Evolutionary conservation across 2,329 filamentous ascomycete genomes (phyloP).

Genomic region (Biscogniauxia sp.): DNA sequence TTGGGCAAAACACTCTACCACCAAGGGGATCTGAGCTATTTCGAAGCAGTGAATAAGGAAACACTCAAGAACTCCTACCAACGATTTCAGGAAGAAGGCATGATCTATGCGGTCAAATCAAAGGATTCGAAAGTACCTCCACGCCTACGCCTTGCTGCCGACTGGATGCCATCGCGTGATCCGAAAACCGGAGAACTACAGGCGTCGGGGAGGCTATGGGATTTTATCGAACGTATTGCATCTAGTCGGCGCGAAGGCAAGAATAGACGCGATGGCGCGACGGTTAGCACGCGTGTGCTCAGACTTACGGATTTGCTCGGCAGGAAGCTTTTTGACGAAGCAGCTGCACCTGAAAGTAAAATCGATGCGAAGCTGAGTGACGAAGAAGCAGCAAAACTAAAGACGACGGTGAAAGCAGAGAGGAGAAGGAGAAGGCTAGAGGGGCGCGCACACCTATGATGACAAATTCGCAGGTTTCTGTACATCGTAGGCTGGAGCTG

Average conservation of each 20-base stretch:
- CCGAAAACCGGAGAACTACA: conserved; percentile 57
- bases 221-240: conserved; percentile 87
- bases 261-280: conserved; percentile 90
- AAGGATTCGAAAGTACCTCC: conserved; percentile 62
- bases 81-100: conserved; percentile 86
- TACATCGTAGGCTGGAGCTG: not conserved
- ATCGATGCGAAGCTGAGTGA: conserved; percentile 44
- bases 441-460: conserved; percentile 49
- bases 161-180: conserved; percentile 73
- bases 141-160: conserved; percentile 65
- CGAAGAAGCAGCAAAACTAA: conserved; percentile 48
- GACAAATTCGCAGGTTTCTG: not conserved
- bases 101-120: conserved; percentile 70
- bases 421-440: conserved; percentile 49
- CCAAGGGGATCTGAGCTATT: conserved; percentile 94
- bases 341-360: conserved; percentile 36
- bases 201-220: conserved; percentile 78
- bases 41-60: conserved; percentile 98
- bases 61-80: conserved; percentile 91
- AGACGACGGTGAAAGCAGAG: conserved; percentile 44
- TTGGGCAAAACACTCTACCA: conserved; percentile 96
- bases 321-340: conserved; percentile 62
- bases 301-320: conserved; percentile 74
- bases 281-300: conserved; percentile 79
- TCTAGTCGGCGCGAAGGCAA: conserved; percentile 84